Base-by-base conservation (phyloP, 2,329 filamentous ascomycete genomes). In the Ascochyta lentis region DNA sequence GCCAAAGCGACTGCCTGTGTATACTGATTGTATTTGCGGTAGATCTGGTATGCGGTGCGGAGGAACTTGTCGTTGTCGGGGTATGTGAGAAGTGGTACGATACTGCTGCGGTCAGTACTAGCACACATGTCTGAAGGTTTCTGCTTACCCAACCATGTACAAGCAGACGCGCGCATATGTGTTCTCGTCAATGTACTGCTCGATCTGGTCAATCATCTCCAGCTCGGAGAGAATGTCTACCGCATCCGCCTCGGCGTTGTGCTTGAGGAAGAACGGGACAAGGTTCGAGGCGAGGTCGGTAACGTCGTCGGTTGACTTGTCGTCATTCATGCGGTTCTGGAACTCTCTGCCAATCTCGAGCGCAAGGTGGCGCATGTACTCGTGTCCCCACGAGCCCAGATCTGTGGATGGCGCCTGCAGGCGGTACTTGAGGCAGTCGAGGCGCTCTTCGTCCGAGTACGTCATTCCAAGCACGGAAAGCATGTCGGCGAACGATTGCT, bases 391-490 rank as follows among this genome's bases (percentile, higher is more conserved):
- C 6, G 94, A 96, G 54, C 89, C 90, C 71, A 99, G 92, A 77
- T 99, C 95, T 75, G 92, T 88, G 35, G 92, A 91, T 27, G 93
- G 92, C 33, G 94, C 89, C 58, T 97, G 84, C 47, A 99, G 84
- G 64, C 95, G 88, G 81, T 95, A 99, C 79, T 96, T 98, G 70
- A 99, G 85, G 45, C 95, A 97, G 77, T 99, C 95, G 78, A 96
- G 87, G 76, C 92, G 88, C 70, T 96, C 92, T 78, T 98, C 95
- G 72, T 98, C 94, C 44, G 94, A 96, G 76, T 94, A 97, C 50
- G 95, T 99, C 95, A 99, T 99, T 59, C 94, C 95, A 66, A 99
- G 90, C 44, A 99, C 95, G 13, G 95, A 99, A 47, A 99, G 83
- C 67, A 96, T 95, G 79, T 99, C 96, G 41, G 95, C 96, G 63